These are phyloP conservation scores for Trifolium fragiferum DNA, from an alignment of 306 rosid species.

Conservation along the genomic window DNA sequence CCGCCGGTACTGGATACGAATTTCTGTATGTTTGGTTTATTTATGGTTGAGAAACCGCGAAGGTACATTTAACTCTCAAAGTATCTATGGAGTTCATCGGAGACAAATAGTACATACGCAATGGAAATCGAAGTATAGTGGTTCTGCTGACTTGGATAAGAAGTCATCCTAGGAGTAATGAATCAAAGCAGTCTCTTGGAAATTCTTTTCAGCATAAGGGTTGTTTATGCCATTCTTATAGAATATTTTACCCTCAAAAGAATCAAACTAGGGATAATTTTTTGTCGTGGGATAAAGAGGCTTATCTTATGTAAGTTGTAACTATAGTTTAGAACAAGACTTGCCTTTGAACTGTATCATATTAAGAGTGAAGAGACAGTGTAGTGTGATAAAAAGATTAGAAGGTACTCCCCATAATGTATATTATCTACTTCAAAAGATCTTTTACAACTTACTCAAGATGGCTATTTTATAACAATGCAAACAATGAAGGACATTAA, in stretches of 20 bases:
- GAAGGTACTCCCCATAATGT: background rate
- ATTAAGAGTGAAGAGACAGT: constrained; percentile 4
- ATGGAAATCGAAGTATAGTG: background rate
- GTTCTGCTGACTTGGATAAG: constrained; percentile 8
- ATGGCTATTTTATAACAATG: background rate
- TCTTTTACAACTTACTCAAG: background rate
- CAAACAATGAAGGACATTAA: background rate
- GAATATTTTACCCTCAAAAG: constrained; percentile 25
- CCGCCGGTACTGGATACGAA: constrained; percentile 7
- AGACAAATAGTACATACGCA: background rate
- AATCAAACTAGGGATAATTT: constrained; percentile 5
- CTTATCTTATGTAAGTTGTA: constrained; percentile 29
- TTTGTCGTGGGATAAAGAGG: constrained; percentile 16
- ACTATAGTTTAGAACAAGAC: constrained; percentile 20
- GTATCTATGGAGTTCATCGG: background rate
- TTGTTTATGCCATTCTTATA: constrained; percentile 41
- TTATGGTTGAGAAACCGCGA: background rate
- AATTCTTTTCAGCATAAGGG: constrained; percentile 37
- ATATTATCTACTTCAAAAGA: constrained; percentile 6
- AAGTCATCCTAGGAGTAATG: constrained; percentile 9
- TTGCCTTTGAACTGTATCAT: constrained; percentile 26
- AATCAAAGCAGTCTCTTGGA: constrained; percentile 37
- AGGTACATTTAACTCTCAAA: background rate
- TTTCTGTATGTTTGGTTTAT: background rate
- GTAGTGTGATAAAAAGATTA: constrained; percentile 4